Conservation (phyloP, 176 grass and related monocot genomes). For the Panicum miliaceum region DNA sequence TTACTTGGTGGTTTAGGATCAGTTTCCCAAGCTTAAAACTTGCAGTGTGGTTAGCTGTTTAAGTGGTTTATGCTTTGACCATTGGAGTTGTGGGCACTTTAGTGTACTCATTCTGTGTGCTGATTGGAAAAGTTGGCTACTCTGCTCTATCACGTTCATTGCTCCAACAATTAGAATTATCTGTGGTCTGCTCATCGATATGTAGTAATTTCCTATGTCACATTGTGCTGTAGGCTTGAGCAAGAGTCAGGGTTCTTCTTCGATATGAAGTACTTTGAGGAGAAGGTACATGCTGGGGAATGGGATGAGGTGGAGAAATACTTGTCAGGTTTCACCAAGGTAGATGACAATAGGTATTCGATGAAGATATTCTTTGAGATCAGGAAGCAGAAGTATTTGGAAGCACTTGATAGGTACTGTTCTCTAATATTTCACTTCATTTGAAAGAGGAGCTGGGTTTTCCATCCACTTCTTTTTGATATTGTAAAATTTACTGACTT, state of each 20-base stretch:
- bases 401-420: conserved; percentile 88
- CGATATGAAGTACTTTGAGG: conserved; percentile 96
- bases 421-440: conserved; percentile 7
- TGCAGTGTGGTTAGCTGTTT: background rate
- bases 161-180: background rate
- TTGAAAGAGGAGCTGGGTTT: background rate
- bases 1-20: background rate
- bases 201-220: conserved; percentile 14
- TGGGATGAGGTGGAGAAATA: conserved; percentile 99
- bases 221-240: conserved; percentile 68
- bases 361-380: conserved; percentile 99
- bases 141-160: background rate
- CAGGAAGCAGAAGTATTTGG: conserved; percentile 98
- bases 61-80: background rate
- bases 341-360: conserved; percentile 97
- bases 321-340: conserved; percentile 95
- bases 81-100: background rate
- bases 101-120: background rate
- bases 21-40: background rate
- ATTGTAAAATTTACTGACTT: conserved; percentile 10
- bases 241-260: conserved; percentile 96
- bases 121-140: background rate
- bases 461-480: conserved; percentile 11
- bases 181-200: background rate
- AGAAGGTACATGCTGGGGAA: conserved; percentile 84